Percentiles rank a stretch among this genome's conserved stretches.
phyloP scores from a whole-genome alignment of 257 asterid species.

The Agastache rugosa region DNA sequence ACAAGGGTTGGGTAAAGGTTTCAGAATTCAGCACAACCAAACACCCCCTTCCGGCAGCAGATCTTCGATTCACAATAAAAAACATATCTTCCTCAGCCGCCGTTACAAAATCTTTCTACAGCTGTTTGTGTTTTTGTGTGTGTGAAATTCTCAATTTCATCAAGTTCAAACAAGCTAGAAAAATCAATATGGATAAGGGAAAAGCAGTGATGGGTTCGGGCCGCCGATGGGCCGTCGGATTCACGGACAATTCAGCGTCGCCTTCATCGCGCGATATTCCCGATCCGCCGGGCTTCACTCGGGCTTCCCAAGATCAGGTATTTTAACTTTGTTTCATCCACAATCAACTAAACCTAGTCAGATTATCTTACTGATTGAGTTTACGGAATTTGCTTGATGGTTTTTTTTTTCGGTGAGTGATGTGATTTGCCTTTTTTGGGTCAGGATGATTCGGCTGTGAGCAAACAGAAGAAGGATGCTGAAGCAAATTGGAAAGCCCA shows the following conservation, averaged over 20 bases:
- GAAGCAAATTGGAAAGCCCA: constrained; percentile 89
- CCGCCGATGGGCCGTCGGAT: constrained; percentile 90
- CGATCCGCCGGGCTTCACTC: constrained; percentile 88
- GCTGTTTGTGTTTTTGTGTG: constrained; percentile 9
- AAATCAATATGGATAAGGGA: constrained; percentile 68
- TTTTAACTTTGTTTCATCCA: not conserved
- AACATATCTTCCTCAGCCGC: constrained; percentile 19
- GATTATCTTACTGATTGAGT: not conserved
- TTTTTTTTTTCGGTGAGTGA: not conserved
- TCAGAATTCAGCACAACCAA: constrained; percentile 12
- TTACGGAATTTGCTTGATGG: constrained; percentile 11
- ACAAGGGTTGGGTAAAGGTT: not conserved
- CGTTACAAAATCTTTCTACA: constrained; percentile 25
- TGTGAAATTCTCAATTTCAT: not conserved
- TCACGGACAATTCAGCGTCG: constrained; percentile 76
- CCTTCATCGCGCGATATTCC: constrained; percentile 82
- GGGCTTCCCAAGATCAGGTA: constrained; percentile 90
- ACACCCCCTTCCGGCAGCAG: constrained; percentile 25
- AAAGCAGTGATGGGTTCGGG: constrained; percentile 79
- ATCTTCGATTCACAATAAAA: constrained; percentile 10
- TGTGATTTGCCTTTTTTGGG: not conserved
- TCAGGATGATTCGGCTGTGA: constrained; percentile 84
- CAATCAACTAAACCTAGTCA: not conserved
- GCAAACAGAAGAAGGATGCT: constrained; percentile 89
- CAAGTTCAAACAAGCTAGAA: not conserved